phyloP scores from a whole-genome alignment of 768 basidiomycete genomes.

The Heimioporus sp. region DNA sequence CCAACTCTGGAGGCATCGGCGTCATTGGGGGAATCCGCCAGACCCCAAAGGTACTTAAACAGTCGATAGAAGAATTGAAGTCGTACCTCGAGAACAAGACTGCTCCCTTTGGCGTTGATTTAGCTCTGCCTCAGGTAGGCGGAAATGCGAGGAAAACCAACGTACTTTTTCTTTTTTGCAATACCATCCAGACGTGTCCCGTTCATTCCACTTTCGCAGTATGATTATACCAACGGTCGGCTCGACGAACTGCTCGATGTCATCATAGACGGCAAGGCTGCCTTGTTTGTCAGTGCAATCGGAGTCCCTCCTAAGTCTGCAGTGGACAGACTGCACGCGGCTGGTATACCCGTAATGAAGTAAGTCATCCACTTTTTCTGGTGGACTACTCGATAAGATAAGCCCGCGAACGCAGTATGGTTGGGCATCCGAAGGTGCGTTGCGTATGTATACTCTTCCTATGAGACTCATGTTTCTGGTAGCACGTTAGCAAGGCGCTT shows the following conservation, averaged over 20 bases:
- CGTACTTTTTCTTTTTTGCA: constrained; percentile 25
- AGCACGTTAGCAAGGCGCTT: constrained; percentile 76
- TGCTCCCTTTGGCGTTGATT: constrained; percentile 80
- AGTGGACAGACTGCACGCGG: constrained; percentile 78
- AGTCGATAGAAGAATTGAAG: constrained; percentile 72
- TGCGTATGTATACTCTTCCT: neutral
- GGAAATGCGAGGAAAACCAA: constrained; percentile 85
- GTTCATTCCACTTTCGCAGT: constrained; percentile 26
- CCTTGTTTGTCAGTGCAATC: constrained; percentile 81
- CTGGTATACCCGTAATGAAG: constrained; percentile 86
- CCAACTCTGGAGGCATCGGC: constrained; percentile 87
- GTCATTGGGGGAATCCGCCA: constrained; percentile 84
- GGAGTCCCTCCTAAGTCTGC: constrained; percentile 83
- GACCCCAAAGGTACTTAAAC: constrained; percentile 67
- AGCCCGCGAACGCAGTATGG: constrained; percentile 48
- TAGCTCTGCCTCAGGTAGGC: constrained; percentile 80
- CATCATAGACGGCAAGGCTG: constrained; percentile 68
- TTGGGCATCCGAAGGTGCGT: constrained; percentile 79
- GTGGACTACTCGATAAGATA: neutral
- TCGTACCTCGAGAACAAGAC: constrained; percentile 68
- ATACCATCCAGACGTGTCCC: neutral
- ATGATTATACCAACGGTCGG: constrained; percentile 78
- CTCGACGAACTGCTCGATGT: constrained; percentile 76
- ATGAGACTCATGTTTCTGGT: constrained; percentile 1
- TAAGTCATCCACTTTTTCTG: constrained; percentile 31